Conservation (phyloP, 2,329 filamentous ascomycete genomes). For the Hypoxylon rubiginosum region DNA sequence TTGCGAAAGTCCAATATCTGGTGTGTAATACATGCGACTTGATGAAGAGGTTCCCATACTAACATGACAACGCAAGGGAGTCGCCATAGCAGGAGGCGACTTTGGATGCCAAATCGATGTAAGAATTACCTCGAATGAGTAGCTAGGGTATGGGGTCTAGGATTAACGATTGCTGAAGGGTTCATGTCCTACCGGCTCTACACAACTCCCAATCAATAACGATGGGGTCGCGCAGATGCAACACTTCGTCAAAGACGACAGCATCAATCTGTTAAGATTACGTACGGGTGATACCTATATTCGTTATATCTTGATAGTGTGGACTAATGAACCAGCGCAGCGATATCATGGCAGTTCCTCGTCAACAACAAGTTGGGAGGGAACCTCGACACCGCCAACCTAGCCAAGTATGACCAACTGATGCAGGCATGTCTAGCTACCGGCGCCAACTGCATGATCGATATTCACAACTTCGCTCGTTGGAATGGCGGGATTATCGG, state of each 20-base stretch:
- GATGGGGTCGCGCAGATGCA: conserved; percentile 65
- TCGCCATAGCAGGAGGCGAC: conserved; percentile 63
- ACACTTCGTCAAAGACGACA: conserved; percentile 67
- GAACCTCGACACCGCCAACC: conserved; percentile 62
- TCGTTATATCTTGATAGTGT: not conserved
- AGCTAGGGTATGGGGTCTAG: conserved; percentile 1
- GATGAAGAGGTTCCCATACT: conserved; percentile 8
- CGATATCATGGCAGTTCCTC: conserved; percentile 73
- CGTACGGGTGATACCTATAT: conserved; percentile 50
- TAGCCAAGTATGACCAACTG: conserved; percentile 66
- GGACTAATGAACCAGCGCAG: conserved; percentile 37
- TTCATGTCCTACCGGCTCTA: conserved; percentile 54
- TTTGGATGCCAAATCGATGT: conserved; percentile 64
- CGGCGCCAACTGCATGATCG: conserved; percentile 71
- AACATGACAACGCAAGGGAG: conserved; percentile 49
- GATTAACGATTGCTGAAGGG: conserved; percentile 50
- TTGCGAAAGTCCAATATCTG: conserved; percentile 50
- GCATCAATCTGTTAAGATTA: conserved; percentile 69
- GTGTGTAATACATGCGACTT: conserved; percentile 39
- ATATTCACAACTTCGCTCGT: conserved; percentile 70
- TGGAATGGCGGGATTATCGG: conserved; percentile 74
- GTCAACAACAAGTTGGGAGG: conserved; percentile 65
- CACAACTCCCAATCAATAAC: conserved; percentile 54
- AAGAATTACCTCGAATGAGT: conserved; percentile 28
- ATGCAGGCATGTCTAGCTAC: conserved; percentile 69